Percentiles rank a stretch among this genome's conserved stretches.
Evolutionary conservation across 345 rosid species (phyloP).

Genomic region (Eucalyptus victrix): DNA sequence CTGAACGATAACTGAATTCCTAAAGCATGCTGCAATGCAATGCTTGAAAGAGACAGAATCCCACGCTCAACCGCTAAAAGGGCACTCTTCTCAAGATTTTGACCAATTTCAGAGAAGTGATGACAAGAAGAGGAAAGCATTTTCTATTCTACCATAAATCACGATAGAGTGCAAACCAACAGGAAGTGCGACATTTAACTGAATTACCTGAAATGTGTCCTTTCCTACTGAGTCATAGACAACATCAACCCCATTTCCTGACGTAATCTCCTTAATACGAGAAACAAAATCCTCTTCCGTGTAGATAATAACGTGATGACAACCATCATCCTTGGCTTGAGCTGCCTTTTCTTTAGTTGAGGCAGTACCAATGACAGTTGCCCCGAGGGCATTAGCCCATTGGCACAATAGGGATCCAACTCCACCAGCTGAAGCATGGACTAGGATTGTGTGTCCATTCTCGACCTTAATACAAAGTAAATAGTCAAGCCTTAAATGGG

Average conservation of each 20-base stretch:
- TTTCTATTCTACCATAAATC: not conserved
- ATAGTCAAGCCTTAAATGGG: not conserved
- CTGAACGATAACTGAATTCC: not conserved
- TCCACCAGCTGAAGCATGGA: conserved; percentile 96
- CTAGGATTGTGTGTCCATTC: conserved; percentile 63
- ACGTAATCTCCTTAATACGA: conserved; percentile 65
- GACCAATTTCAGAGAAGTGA: not conserved
- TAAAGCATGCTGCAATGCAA: not conserved
- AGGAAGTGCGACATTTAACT: not conserved
- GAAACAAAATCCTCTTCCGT: conserved; percentile 78
- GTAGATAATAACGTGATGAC: conserved; percentile 70
- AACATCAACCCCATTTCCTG: conserved; percentile 75
- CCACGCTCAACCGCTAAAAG: not conserved
- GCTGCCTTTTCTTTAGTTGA: conserved; percentile 81
- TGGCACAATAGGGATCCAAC: conserved; percentile 90
- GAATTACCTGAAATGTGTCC: conserved; percentile 70
- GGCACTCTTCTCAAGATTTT: not conserved
- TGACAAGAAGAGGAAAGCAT: not conserved
- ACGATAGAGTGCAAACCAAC: not conserved
- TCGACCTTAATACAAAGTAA: conserved; percentile 37
- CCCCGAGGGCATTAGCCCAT: conserved; percentile 88
- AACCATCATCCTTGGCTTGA: conserved; percentile 91
- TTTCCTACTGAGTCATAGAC: conserved; percentile 93
- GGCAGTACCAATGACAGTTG: conserved; percentile 78
- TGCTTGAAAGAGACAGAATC: not conserved